Percentiles rank a stretch among this genome's conserved stretches.
Evolutionary conservation across 2,329 filamentous ascomycete genomes (phyloP).

Genomic region (Diatrype stigma): DNA sequence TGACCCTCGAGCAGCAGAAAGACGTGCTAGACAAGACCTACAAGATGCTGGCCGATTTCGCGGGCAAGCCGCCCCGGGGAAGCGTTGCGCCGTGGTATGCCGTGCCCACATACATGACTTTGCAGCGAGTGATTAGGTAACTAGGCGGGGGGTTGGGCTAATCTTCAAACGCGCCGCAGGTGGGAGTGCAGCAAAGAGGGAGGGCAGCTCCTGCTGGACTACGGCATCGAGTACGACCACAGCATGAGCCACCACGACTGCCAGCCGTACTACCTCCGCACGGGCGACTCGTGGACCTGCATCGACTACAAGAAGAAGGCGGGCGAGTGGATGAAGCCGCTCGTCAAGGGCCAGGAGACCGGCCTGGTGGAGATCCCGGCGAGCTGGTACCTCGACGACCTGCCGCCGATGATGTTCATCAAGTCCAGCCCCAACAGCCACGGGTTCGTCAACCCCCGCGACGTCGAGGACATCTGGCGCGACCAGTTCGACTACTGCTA

Average conservation of each 20-base stretch:
- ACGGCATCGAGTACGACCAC: constrained; percentile 68
- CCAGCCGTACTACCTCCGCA: constrained; percentile 59
- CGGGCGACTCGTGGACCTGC: constrained; percentile 62
- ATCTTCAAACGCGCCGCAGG: constrained; percentile 18
- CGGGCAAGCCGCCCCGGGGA: constrained; percentile 67
- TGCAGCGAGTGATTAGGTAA: neutral
- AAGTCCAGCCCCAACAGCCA: constrained; percentile 63
- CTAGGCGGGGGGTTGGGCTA: no score
- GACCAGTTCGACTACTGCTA: constrained; percentile 73
- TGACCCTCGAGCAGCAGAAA: constrained; percentile 71
- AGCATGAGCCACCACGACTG: constrained; percentile 63
- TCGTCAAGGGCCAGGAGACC: constrained; percentile 54
- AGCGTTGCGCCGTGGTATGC: constrained; percentile 63
- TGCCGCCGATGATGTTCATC: constrained; percentile 70
- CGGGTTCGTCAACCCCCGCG: constrained; percentile 54
- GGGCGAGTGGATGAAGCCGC: constrained; percentile 62
- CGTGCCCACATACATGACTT: neutral
- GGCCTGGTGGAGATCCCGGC: constrained; percentile 64
- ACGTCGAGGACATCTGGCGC: constrained; percentile 61
- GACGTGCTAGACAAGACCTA: constrained; percentile 74
- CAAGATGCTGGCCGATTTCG: constrained; percentile 65
- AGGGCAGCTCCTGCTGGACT: constrained; percentile 58
- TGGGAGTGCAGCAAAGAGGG: constrained; percentile 71
- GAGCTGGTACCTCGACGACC: constrained; percentile 61
- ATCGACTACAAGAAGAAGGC: constrained; percentile 63